Conservation (phyloP, 2,329 filamentous ascomycete species). For the Phoma sp. region DNA sequence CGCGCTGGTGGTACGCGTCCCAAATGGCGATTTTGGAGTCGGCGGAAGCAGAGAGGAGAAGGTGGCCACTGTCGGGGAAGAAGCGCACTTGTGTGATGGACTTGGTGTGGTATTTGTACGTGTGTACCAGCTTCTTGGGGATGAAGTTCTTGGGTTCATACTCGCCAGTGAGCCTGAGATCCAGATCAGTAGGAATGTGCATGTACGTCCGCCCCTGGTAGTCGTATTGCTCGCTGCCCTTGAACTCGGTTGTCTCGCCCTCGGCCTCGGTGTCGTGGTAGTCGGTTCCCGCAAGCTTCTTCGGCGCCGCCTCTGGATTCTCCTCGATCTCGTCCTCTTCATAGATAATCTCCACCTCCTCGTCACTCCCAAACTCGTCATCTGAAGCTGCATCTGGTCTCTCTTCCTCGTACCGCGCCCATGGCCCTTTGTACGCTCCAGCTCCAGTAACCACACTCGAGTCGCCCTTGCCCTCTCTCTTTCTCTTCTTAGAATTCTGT, state of each 20-base stretch:
- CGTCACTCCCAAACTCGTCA: conserved; percentile 67
- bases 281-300: conserved; percentile 62
- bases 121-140: conserved; percentile 90
- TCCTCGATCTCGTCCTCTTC: conserved; percentile 74
- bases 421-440: conserved; percentile 89
- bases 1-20: conserved; percentile 89
- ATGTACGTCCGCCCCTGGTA: conserved; percentile 97
- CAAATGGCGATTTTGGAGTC: conserved; percentile 92
- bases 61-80: conserved; percentile 85
- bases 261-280: conserved; percentile 54
- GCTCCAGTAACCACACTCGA: conserved; percentile 84
- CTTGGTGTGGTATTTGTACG: conserved; percentile 84
- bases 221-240: conserved; percentile 82
- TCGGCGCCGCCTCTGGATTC: conserved; percentile 65
- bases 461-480: conserved; percentile 84
- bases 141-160: conserved; percentile 83
- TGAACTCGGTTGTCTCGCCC: conserved; percentile 82
- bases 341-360: conserved; percentile 74
- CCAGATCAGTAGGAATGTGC: conserved; percentile 78
- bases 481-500: conserved; percentile 72
- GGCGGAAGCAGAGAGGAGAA: conserved; percentile 86
- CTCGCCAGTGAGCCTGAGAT: conserved; percentile 71
- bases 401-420: conserved; percentile 82
- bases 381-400: conserved; percentile 71
- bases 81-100: conserved; percentile 88